A percentile compares a stretch with the other conserved stretches of the same genome.
Evolutionary conservation across 2,329 filamentous ascomycete species (phyloP).

Genomic region (Graphilbum ipis-grandicollis): DNA sequence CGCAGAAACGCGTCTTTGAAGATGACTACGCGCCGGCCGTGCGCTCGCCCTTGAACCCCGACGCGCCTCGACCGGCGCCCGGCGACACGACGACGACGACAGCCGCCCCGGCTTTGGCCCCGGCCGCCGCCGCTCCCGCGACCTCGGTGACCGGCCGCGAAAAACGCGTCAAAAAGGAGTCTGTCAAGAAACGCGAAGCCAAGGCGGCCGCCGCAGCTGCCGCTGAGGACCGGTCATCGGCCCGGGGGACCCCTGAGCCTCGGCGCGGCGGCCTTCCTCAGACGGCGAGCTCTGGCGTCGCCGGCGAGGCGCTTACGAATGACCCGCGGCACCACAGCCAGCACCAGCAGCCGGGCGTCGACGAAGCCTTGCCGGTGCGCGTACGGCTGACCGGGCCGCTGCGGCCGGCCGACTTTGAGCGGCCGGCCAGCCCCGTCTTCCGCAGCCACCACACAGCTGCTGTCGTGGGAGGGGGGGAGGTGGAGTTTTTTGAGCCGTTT

Average conservation of each 20-base stretch:
- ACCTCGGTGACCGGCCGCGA: conserved; percentile 22
- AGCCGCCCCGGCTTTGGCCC: too few relatives aligned
- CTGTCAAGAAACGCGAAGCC: conserved; percentile 50
- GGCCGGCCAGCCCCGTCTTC: conserved; percentile 38
- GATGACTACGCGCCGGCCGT: conserved; percentile 54
- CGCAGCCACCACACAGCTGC: conserved; percentile 35
- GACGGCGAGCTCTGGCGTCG: too few relatives aligned
- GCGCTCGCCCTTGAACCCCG: conserved; percentile 59
- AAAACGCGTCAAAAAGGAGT: conserved; percentile 45
- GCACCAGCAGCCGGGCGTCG: conserved; percentile 10
- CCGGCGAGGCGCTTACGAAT: too few relatives aligned
- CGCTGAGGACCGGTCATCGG: conserved; percentile 22
- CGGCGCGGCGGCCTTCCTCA: too few relatives aligned
- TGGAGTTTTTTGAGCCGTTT: conserved; percentile 44
- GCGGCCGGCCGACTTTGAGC: conserved; percentile 43
- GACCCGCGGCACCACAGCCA: too few relatives aligned
- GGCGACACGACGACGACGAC: conserved; percentile 16
- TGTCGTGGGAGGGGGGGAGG: conserved; percentile 27
- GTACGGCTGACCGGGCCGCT: conserved; percentile 45
- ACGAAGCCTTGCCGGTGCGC: conserved; percentile 33
- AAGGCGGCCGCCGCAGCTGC: conserved; percentile 25
- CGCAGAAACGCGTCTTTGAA: conserved; percentile 43
- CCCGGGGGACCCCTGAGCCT: conserved; percentile 38
- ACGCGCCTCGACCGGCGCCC: conserved; percentile 17
- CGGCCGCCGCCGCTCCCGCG: not conserved